Evolutionary conservation across 352 stramenopile species (phyloP).

Genomic region (Phytophthora litchii): DNA sequence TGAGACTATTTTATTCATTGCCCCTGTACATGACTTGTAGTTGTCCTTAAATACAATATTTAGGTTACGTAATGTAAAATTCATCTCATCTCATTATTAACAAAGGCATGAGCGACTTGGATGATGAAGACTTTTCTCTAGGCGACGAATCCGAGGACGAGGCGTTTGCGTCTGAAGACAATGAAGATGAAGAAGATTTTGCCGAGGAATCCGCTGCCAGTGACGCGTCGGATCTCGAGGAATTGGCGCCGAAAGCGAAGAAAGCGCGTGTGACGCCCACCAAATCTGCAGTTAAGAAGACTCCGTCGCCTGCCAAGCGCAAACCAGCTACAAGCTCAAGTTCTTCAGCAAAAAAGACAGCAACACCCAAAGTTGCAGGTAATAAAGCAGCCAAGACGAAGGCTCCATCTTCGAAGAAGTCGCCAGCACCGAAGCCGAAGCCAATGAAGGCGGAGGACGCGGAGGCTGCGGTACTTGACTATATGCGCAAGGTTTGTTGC

Average conservation of each 20-base stretch:
- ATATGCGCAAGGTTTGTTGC: conserved; percentile 66
- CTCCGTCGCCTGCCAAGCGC: conserved; percentile 2
- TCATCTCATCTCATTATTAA: too few relatives aligned
- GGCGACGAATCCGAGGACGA: conserved; percentile 52
- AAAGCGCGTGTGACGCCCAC: conserved; percentile 29
- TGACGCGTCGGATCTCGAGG: conserved; percentile 55
- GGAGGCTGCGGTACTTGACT: conserved; percentile 62
- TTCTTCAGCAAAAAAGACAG: conserved; percentile 10
- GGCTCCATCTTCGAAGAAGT: conserved; percentile 16
- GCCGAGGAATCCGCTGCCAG: conserved; percentile 17
- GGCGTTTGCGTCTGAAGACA: conserved; percentile 32
- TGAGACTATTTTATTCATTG: conserved; percentile 21
- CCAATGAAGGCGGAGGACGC: conserved; percentile 51
- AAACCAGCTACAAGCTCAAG: conserved; percentile 3
- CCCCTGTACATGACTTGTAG: too few relatives aligned
- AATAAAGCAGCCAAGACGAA: conserved; percentile 6
- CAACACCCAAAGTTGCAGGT: conserved; percentile 12
- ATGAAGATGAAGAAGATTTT: conserved; percentile 41
- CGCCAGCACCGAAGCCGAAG: conserved; percentile 32
- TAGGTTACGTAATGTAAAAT: too few relatives aligned
- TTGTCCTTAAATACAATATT: too few relatives aligned
- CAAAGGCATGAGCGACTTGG: conserved; percentile 27
- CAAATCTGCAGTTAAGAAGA: conserved; percentile 21
- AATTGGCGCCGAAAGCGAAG: conserved; percentile 28
- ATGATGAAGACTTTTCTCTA: conserved; percentile 73